phyloP scores from a whole-genome alignment of 1,284 basidiomycete species.

The Ustilago xerochloae region DNA sequence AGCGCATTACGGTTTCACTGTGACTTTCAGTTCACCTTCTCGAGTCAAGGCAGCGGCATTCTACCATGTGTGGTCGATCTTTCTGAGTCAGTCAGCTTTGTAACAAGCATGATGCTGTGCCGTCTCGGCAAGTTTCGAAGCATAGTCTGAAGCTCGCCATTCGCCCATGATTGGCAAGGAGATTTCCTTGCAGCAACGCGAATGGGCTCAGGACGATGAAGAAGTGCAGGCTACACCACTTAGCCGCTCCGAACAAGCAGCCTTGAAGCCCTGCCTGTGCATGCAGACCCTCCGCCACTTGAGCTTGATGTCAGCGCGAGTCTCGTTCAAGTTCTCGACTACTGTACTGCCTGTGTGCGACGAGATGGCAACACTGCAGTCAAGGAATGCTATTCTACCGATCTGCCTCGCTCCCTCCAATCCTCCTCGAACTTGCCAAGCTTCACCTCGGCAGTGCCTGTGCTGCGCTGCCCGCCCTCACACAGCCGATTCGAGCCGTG shows the following conservation, averaged over 20 bases:
- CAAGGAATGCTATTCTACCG: constrained; percentile 3
- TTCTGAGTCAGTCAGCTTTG: background rate
- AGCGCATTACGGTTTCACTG: constrained; percentile 16
- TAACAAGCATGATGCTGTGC: background rate
- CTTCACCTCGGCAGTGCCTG: constrained; percentile 2
- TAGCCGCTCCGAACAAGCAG: too few relatives aligned
- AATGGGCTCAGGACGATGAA: too few relatives aligned
- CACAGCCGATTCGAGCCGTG: constrained; percentile 3
- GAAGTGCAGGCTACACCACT: too few relatives aligned
- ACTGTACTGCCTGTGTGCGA: background rate
- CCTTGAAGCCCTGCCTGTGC: too few relatives aligned
- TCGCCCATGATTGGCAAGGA: too few relatives aligned
- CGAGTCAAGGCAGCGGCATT: background rate
- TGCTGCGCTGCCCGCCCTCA: constrained; percentile 4
- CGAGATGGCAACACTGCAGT: background rate
- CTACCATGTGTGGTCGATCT: constrained; percentile 17
- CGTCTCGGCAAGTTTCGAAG: too few relatives aligned
- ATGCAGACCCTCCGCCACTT: too few relatives aligned
- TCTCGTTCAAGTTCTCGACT: background rate
- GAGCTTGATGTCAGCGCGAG: background rate
- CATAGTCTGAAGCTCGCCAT: too few relatives aligned
- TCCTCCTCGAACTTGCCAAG: constrained; percentile 3
- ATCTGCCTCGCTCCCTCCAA: background rate
- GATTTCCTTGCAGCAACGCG: too few relatives aligned
- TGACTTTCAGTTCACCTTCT: background rate